Base-by-base conservation (phyloP, 129 eudicot species). In the Flaveria sonorensis region DNA sequence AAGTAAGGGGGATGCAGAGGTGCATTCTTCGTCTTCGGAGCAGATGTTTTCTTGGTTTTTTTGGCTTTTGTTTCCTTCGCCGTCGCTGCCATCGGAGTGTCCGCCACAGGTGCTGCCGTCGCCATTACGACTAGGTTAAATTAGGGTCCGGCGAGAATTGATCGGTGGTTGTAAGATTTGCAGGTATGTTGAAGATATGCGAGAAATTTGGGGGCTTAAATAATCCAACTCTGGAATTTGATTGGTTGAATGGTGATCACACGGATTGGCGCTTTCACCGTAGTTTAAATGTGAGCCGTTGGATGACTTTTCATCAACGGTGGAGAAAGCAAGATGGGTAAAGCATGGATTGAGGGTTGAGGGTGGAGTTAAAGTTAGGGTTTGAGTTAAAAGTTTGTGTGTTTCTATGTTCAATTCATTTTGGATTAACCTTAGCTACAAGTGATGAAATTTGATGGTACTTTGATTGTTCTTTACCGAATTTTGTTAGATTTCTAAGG, bases 1-100 rank as follows among this genome's bases (percentile, higher is more conserved):
- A 79, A 32, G 79, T 91, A 91, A 1, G 94, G 81, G 53, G 97
- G 97, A 72, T 88, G 92, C 5, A 75, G 15, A 39, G 94, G 72
- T 3, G 91, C 71, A 1, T 51, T 70, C 20, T 71, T 79, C 23
- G 72, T 55, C 77, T 84, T 88, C 20, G 81, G 79, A 9, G 90
- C 78, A 0, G 88, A 42, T 2, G 83, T 12, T 21, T 87, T 86
- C 83, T 82, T 80, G 0, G 86, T 60, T 56, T 81, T 87, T 79
- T 75, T 73, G 16, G 71, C 42, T 80, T 77, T 81, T 0, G 43
- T 19, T 0, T 23, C 57, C 69, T 81, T 72, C 23, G 79, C 60
- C 57, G 43, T 36, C 7, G 40, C 40, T 36, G 40, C 40, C 40
- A 1, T 7, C 40, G 40, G 69, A 1, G 78, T 51, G 12, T 69